Evolutionary conservation across 2,329 filamentous ascomycete genomes (phyloP), one percentile per base, ranked within the genome.

Genomic region (Aureobasidium sp.): DNA sequence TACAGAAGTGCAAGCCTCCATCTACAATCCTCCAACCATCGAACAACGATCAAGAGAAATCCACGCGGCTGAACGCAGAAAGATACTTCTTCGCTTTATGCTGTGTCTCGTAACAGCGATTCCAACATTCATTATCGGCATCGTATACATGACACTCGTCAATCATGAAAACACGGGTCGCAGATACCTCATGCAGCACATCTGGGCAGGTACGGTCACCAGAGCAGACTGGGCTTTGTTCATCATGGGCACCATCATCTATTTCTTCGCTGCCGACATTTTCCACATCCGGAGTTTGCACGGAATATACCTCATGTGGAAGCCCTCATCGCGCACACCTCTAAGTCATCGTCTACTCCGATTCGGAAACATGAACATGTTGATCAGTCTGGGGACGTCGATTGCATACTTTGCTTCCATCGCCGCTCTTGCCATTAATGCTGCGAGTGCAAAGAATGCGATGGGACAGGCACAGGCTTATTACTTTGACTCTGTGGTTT

Each of bases 351-450:
- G 92, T 15, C 92, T 97, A 70, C 91, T 91, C 72, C 86, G 89
- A n/a, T 97, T 97, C 69, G 92, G 92, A 9, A 96, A 91, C 77
- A 97, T 97, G 92, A 96, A 96, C 71, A 88, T 95, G 77, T 82
- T 97, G 63, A 92, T 97, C 75, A 94, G 89, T 8, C 81, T 96
- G 2, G 92, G 91, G 6, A 96, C 92, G 0, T 88, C 85, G 2
- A 90, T 97, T 64, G 92, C 92, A 1, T 96, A 96, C 72, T 78
- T 95, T 64, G 87, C 90, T 0, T 96, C 91, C 0, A 77, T 96
- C 27, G 87, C 85, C 17, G 86, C 95, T 66, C 81, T 97, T 57
- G 83, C 85, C 7, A 83, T 86, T 4, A 82, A 79, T 5, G 78
- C 78, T 3, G 69, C 74, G 19, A 39, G 65, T 75, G 49, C 24